These are phyloP conservation scores for Inonotus hispidus DNA, from an alignment of 1,284 basidiomycete species.

Conservation along the genomic window DNA sequence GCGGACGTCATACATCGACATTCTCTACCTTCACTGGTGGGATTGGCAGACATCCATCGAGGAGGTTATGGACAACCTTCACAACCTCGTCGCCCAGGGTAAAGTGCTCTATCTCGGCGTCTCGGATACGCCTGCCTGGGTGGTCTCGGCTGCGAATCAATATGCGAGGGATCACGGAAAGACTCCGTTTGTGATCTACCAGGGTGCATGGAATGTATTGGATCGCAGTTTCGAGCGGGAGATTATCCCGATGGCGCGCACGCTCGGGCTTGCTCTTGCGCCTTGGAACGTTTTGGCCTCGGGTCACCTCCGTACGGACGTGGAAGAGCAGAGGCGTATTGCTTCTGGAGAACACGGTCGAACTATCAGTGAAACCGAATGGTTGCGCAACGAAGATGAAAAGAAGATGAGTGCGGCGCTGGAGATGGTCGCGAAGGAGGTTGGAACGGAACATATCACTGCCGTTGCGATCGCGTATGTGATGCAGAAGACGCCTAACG, in stretches of 20 bases:
- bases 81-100: conserved; percentile 35
- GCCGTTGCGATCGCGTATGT: conserved; percentile 19
- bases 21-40: conserved; percentile 40
- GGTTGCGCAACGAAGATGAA: conserved; percentile 19
- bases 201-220: conserved; percentile 47
- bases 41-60: conserved; percentile 29
- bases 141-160: conserved; percentile 27
- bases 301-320: conserved; percentile 21
- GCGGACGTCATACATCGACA: conserved; percentile 35
- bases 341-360: conserved; percentile 18
- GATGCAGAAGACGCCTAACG: conserved; percentile 20
- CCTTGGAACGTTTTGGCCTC: conserved; percentile 29
- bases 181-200: conserved; percentile 48
- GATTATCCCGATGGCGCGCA: conserved; percentile 46
- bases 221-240: conserved; percentile 45
- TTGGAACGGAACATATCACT: conserved; percentile 27
- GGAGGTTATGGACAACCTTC: conserved; percentile 34
- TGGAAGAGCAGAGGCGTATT: conserved; percentile 17
- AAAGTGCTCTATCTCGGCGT: conserved; percentile 39
- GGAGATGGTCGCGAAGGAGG: conserved; percentile 29
- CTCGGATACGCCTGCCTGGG: conserved; percentile 29
- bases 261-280: conserved; percentile 32
- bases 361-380: conserved; percentile 2
- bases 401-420: conserved; percentile 18
- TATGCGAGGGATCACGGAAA: conserved; percentile 37